Evolutionary conservation across 306 rosid species (phyloP), one percentile per base, ranked within the genome.

Genomic region (Mimosa bimucronata): DNA sequence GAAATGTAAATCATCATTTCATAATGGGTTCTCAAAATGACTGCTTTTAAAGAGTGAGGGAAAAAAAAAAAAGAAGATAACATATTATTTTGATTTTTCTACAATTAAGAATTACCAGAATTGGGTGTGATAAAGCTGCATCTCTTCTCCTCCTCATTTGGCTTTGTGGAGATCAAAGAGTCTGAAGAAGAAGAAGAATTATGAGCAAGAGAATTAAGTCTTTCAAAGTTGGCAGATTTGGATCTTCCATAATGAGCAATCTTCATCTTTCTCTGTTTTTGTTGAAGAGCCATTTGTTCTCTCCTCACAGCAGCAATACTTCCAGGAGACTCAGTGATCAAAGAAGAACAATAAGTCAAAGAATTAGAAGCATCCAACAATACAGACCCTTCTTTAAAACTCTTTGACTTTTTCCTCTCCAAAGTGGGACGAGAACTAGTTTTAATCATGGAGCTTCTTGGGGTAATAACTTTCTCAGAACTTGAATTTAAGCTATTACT

Each of bases 241-340:
- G 99, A 96, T 85, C 99, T 90, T 82, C 99, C 99, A 83, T 96
- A 96, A 87, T 96, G 98, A 2, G 98, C 97, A 75, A 90, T 96
- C 87, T 73, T 89, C 94, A 93, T 88, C 81, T 96, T 96, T 45
- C 98, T 91, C 46, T 96, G 97, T 2, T 97, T 94, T 44, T 94
- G 98, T 13, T 91, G 94, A 42, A 89, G 90, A 29, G 98, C 98
- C 88, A 94, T 74, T 48, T 94, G 98, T 45, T 94, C 95, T 79
- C 98, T 89, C 78, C 98, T 94, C 75, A 79, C 97, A 28, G 94
- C 97, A 55, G 98, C 98, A 41, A 94, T 92, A 82, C 94, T 94
- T n/a, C 98, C 98, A 4, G 98, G 98, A 30, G 98, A 83, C 34
- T 92, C 97, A 30, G 92, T 92, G 79, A 95, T 92, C 85, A 92